Base-by-base conservation (phyloP, 2,329 filamentous ascomycete species). In the Diaporthe sp. region DNA sequence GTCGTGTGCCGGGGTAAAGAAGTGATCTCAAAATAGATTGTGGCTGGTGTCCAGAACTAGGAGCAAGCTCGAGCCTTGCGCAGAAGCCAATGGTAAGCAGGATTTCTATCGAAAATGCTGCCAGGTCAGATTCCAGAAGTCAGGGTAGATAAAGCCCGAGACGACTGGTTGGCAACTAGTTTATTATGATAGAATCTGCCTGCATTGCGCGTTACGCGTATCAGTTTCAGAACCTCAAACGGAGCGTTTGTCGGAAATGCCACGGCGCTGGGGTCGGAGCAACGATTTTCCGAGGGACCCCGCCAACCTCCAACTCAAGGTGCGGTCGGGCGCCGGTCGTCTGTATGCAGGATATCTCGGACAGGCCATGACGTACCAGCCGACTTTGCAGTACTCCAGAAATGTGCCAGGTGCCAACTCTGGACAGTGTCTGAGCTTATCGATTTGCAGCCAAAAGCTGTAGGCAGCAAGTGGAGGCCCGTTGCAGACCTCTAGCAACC, bases 301-400 rank as follows among this genome's bases (percentile, higher is more conserved):
- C 60, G 60, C 60, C 60, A 44, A 46, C 60, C 39, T 65, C 60
- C 60, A 65, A 46, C 60, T 37, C 60, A n/a, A 65, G 60, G 60
- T 44, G 39, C 60, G 25, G 39, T 65, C 60, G 60, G 60, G 39
- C 60, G 31, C 31, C 31, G 60, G 60, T 65, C 39, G 60, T 22
- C 60, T 15, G 60, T 31, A 31, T 46, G 60, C 60, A 46, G 42
- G 34, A 46, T 65, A 46, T 65, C 60, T 65, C 60, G 17, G 39
- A 65, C 39, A 55, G 39, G 60, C 60, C 60, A 65, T 65, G 60
- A 65, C 60, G 60, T 65, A 65, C 60, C 60, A 65, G 60, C 60
- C 60, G 28, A 49, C 61, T 67, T 51, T 67, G 44, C 61, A 49
- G 19, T 19, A n/a, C 61, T 67, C 61, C 61, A 49, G 61, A 42